Evolutionary conservation across 805 yeast species (phyloP), one percentile per base, ranked within the genome.

Genomic region (Metschnikowia sp.): DNA sequence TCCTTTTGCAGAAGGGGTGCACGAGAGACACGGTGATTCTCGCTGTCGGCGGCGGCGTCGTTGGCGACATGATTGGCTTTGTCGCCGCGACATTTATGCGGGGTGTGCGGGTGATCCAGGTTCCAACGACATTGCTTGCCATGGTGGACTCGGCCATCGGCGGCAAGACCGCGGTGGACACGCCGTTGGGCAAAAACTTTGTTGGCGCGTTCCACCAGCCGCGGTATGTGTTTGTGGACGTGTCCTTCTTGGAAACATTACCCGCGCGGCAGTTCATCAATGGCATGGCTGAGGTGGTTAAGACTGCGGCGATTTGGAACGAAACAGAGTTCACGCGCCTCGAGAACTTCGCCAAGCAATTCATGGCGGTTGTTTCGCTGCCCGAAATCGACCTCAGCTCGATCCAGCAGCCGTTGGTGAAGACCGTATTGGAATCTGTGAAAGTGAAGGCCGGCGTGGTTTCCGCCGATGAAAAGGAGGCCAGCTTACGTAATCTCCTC

Each of bases 81-180:
- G 98, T 94, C 36, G 99, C 99, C n/a, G 92, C 99, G 31, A 94
- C 99, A 2, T 94, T 94, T 66, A 94, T 94, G 99, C 81, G 99
- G 64, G 99, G 99, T 48, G 96, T 94, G 8, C 78, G 96, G 53
- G 89, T 90, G 48, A 84, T 90, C 38, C 99, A 94, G 67, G 77
- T 94, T 29, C 99, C 99, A 47, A 94, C 99, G 7, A 87, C 96
- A 32, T 70, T 94, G 54, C 76, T 94, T 53, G 85, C 99, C 8
- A 94, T 94, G 99, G 99, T 94, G 32, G 99, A 94, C 66, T 90
- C 97, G 10, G 88, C 97, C 4, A 89, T 94, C 57, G 99, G 99
- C 50, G 99, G 99, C 36, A 94, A 94, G 66, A 94, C 99, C 38
- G 99, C 99, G 36, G 91, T 94, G 48, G 99, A 94, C 64, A 91